Evolutionary conservation across 2,329 filamentous ascomycete genomes (phyloP), one percentile per base, ranked within the genome.

Genomic region (Alternaria incomplexa): DNA sequence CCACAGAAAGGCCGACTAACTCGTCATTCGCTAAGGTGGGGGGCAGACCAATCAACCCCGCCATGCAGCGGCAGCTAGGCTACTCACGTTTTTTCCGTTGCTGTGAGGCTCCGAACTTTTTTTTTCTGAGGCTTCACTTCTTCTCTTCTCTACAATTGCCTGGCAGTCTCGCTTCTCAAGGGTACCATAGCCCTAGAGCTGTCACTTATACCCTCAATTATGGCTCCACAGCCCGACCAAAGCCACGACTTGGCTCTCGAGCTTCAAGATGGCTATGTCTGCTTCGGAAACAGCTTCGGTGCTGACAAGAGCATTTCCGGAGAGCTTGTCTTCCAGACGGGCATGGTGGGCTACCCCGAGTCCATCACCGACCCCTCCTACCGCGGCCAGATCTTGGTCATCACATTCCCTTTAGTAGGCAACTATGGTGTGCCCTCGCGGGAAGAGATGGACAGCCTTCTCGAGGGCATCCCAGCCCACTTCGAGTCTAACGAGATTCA

Each of bases 271-370:
- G 93, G 94, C 82, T 89, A 91, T 62, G 88, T 93, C 78, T 97
- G 93, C 86, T 92, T 96, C 80, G 96, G 96, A 73, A 93, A 93
- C 85, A 97, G 93, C 87, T 99, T 99, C 80, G 96, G 96, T 82
- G 94, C 95, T 68, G 87, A 93, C 77, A 97, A 94, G 87, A 97
- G 93, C 84, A 89, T 96, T 77, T 92, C 95, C 70, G 96, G 96
- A 81, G 96, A 99, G 86, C 87, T 99, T 80, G 96, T 99, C 83
- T 99, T 99, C 85, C 95, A 98, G 87, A 99, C 96, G 62, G 96
- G 96, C 82, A 97, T 98, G 94, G 96, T 98, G 73, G 96, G 96
- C 77, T 99, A 99, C 81, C 94, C 96, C 45, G 96, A 99, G 85
- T 96, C 91, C 51, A 87, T 96, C 73, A 95, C 92, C 64, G 92